Evolutionary conservation across 495 filamentous ascomycete species (phyloP).

Genomic region (Talaromyces trachyspermus): DNA sequence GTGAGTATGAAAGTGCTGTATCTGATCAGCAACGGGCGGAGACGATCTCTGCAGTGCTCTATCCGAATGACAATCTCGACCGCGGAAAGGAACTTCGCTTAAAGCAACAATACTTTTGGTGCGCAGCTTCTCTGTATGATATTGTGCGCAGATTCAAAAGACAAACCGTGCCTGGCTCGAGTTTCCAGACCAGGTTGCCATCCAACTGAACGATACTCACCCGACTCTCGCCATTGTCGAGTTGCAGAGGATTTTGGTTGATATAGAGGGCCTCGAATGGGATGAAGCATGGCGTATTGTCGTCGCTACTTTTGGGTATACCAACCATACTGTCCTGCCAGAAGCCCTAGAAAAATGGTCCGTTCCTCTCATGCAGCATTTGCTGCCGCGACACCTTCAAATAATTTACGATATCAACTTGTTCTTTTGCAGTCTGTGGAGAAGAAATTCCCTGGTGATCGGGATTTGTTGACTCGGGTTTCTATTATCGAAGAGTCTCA

Average conservation of each 20-base stretch:
- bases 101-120: conserved; percentile 99
- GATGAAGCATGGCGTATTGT: conserved; percentile 86
- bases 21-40: conserved; percentile 92
- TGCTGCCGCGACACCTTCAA: conserved; percentile 89
- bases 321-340: conserved; percentile 95
- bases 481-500: conserved; percentile 96
- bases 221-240: conserved; percentile 95
- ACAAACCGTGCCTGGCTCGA: conserved; percentile 81
- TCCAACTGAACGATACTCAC: conserved; percentile 97
- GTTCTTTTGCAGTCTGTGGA: conserved; percentile 86
- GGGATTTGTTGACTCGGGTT: conserved; percentile 73
- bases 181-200: conserved; percentile 91
- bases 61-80: conserved; percentile 96
- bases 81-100: conserved; percentile 93
- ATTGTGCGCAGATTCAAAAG: conserved; percentile 98
- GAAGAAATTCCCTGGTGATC: conserved; percentile 79
- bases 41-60: conserved; percentile 95
- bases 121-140: conserved; percentile 89
- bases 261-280: conserved; percentile 87
- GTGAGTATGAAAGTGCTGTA: conserved; percentile 95
- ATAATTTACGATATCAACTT: conserved; percentile 99
- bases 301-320: conserved; percentile 79
- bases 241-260: conserved; percentile 83
- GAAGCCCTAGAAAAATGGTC: conserved; percentile 99
- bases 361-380: conserved; percentile 82